Evolutionary conservation across 345 rosid species (phyloP).

Genomic region (Psidium guajava): DNA sequence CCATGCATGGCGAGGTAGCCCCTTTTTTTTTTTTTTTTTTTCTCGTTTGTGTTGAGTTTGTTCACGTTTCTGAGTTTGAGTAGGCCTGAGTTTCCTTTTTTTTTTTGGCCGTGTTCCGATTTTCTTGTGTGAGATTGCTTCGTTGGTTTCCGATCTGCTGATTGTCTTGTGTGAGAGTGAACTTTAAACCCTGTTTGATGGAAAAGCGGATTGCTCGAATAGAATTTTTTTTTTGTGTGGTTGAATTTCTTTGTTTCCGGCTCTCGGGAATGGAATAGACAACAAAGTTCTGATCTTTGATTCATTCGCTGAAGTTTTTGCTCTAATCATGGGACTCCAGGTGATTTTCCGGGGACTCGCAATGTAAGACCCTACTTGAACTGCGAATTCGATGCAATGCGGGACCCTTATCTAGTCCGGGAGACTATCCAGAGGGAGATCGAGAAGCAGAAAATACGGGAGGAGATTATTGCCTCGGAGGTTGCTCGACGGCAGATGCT

Average conservation of each 20-base stretch:
- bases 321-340: background rate
- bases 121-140: background rate
- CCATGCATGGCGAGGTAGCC: background rate
- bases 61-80: background rate
- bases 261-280: background rate
- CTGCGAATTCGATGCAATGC: background rate
- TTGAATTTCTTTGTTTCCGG: background rate
- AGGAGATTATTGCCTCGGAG: slow-evolving; percentile 10
- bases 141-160: background rate
- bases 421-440: slow-evolving; percentile 2
- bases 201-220: background rate
- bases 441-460: slow-evolving; percentile 12
- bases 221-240: background rate
- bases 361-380: background rate
- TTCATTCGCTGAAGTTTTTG: background rate
- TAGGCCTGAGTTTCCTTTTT: background rate
- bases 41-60: background rate
- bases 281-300: background rate
- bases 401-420: background rate
- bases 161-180: background rate
- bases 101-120: background rate
- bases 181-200: background rate
- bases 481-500: background rate
- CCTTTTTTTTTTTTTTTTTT: background rate
- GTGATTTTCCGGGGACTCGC: background rate